phyloP scores from a whole-genome alignment of 345 rosid genomes.

The Psidium guajava region DNA sequence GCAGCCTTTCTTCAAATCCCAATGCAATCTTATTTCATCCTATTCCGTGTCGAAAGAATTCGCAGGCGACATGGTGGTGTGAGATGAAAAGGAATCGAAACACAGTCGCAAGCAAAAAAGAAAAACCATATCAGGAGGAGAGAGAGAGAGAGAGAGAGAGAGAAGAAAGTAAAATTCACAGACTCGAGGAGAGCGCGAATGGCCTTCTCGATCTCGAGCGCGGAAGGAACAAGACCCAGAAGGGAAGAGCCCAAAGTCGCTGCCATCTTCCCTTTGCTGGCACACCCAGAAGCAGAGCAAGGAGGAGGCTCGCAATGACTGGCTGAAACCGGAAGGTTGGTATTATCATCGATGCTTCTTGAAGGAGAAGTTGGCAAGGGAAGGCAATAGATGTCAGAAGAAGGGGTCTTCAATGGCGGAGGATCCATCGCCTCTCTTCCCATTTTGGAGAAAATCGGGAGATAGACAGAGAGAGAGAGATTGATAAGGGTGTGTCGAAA shows the following conservation, averaged over 20 bases:
- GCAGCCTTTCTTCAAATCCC: background rate
- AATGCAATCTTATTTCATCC: background rate
- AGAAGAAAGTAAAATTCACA: background rate
- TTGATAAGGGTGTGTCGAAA: background rate
- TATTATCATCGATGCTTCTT: accelerated
- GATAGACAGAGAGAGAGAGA: background rate
- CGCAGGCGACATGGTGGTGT: background rate
- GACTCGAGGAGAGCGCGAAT: constrained; percentile 29
- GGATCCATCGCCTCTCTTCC: constrained; percentile 17
- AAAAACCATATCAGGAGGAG: background rate
- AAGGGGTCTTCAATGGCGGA: constrained; percentile 1
- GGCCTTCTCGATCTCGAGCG: constrained; percentile 29
- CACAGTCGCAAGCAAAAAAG: background rate
- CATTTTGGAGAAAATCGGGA: background rate
- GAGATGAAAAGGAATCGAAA: background rate
- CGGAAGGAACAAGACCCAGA: constrained; percentile 26
- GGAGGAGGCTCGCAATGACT: background rate
- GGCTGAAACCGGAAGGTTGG: constrained; percentile 7
- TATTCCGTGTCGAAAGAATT: background rate
- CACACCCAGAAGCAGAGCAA: background rate
- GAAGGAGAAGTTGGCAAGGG: background rate
- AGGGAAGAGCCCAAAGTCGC: background rate
- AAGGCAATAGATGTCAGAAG: background rate
- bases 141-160: too few species aligned
- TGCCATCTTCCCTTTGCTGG: background rate